Base-by-base conservation (phyloP, 306 rosid genomes). In the Castanospermum australe region DNA sequence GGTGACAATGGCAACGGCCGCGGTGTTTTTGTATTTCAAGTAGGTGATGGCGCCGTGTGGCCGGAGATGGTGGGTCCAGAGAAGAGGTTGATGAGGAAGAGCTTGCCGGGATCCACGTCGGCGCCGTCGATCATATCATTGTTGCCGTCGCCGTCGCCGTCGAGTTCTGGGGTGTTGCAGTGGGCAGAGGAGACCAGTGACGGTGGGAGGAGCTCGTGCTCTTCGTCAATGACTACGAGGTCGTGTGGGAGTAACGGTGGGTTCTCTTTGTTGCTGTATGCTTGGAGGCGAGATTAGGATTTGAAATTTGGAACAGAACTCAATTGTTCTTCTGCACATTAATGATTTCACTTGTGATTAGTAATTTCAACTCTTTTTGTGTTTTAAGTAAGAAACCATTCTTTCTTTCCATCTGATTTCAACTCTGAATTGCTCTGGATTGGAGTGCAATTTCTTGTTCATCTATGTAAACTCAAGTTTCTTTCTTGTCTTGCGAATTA, bases 111-210 rank as follows among this genome's bases (percentile, higher is more conserved):
- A 10, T 55, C 81, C 7, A 66, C 79, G 0, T 32, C 79, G 35
- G 67, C 76, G 38, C 54, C 86, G 0, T 54, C 89, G 1, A 32
- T 81, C 1, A 11, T 69, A 1, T 62, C 80, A 0, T 3, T 61
- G 50, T n/a, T n/a, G n/a, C n/a, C n/a, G n/a, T 80, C 86, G 8
- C 79, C 87, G 30, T 52, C 84, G 6, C 81, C 87, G 3, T 84
- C 92, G 5, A 69, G 82, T 70, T 89, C 90, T 0, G 79, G 92
- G 45, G 94, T 92, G 71, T 56, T 86, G 82, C 97, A 89, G 69
- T 92, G 97, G 97, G 88, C 97, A 3, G 97, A 93, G 85, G 97
- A 93, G 82, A 86, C 91, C 38, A 90, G 94, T 13, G 97, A 90
- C 24, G 88, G 96, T 2, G 89, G 94, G 25, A 86, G 96, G 76